These are phyloP conservation scores for Hymenotorrendiella dingleyae DNA, from an alignment of 2,329 filamentous ascomycete species.

Conservation along the genomic window DNA sequence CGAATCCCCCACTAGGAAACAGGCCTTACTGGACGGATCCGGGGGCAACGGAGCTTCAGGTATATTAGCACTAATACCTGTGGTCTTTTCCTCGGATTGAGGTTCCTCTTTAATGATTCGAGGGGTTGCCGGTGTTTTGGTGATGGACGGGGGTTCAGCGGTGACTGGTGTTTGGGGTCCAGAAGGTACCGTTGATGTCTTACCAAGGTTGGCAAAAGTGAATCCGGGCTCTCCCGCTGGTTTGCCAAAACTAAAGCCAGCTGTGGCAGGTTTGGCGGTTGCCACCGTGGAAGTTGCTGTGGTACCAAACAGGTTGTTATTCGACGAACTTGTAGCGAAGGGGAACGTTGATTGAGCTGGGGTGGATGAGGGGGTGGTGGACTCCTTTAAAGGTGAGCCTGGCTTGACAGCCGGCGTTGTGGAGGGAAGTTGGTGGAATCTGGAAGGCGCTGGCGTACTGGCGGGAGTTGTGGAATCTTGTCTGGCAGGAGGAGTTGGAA, in stretches of 20 bases:
- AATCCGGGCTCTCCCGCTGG: conserved; percentile 12
- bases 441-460: conserved; percentile 21
- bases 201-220: conserved; percentile 14
- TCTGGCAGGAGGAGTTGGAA: conserved; percentile 11
- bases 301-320: conserved; percentile 12
- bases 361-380: conserved; percentile 5
- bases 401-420: neutral
- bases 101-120: conserved; percentile 27
- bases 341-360: conserved; percentile 7
- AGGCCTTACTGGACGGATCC: conserved; percentile 34
- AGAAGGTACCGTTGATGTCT: conserved; percentile 5
- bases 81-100: conserved; percentile 11
- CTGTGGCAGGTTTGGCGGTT: conserved; percentile 9
- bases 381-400: conserved; percentile 2
- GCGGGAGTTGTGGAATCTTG: conserved; percentile 19
- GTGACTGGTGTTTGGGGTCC: conserved; percentile 16
- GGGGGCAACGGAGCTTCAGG: conserved; percentile 39
- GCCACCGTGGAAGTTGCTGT: conserved; percentile 3
- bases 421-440: neutral
- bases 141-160: conserved; percentile 1
- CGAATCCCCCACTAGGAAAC: conserved; percentile 32
- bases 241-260: conserved; percentile 22
- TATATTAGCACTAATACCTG: conserved; percentile 15
- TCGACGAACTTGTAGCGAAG: conserved; percentile 9
- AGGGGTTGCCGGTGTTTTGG: conserved; percentile 17